Conservation (phyloP, 2,329 filamentous ascomycete species). For the Aspergillus jensenii region DNA sequence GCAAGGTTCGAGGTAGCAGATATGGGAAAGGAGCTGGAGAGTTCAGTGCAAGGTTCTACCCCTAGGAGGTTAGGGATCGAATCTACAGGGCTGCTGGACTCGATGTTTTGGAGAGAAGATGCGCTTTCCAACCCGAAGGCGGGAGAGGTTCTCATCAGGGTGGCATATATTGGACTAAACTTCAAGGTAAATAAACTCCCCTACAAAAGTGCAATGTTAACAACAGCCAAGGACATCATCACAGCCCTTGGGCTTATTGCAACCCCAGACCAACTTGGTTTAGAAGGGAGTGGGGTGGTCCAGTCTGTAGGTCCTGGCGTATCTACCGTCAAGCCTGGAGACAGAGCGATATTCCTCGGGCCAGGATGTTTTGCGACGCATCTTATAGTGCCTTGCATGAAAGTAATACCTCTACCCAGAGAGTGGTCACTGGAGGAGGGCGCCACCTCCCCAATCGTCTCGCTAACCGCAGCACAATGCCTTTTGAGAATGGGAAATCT, state of each 20-base stretch:
- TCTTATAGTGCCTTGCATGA: not conserved
- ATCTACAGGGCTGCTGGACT: constrained; percentile 9
- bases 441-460: constrained; percentile 20
- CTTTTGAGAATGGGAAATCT: constrained; percentile 6
- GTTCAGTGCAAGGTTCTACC: not conserved
- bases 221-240: constrained; percentile 8
- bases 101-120: constrained; percentile 9
- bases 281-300: constrained; percentile 16
- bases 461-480: constrained; percentile 10
- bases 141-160: constrained; percentile 22
- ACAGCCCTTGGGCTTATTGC: constrained; percentile 33
- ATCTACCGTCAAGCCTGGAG: not conserved
- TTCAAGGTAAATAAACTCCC: not conserved
- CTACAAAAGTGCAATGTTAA: not conserved
- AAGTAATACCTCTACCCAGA: constrained; percentile 3
- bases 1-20: not conserved
- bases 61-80: not conserved
- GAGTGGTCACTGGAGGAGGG: constrained; percentile 7
- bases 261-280: constrained; percentile 20
- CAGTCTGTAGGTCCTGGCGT: constrained; percentile 8
- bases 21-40: not conserved
- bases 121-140: not conserved
- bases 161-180: constrained; percentile 20
- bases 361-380: constrained; percentile 23
- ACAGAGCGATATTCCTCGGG: constrained; percentile 15